Evolutionary conservation across 805 yeast genomes (phyloP), one percentile per base, ranked within the genome.

Genomic region (Candida methanosorbosa): DNA sequence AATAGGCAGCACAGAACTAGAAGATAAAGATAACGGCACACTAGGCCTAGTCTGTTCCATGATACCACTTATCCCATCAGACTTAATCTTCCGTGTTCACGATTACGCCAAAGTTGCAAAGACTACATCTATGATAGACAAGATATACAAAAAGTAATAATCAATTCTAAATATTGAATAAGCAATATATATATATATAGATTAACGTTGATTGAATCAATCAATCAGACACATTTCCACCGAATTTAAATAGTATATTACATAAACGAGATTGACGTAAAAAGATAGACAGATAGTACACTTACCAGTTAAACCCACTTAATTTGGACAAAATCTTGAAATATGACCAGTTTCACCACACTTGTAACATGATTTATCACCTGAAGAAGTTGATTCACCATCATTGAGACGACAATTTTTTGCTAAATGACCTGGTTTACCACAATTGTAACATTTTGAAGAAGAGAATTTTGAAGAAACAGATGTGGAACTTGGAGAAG

Each of bases 71-170:
- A n/a, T n/a, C n/a, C n/a, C n/a, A n/a, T n/a, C n/a, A n/a, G n/a
- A n/a, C n/a, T n/a, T n/a, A n/a, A n/a, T n/a, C n/a, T n/a, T 90
- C 1, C 64, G 98, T 30, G 95, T 88, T 4, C 98, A 90, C 54
- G 94, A 90, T 54, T 83, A 80, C 25, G 64, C 59, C 40, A 80
- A 72, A 38, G 75, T 61, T 41, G 57, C 52, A 26, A 75, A 78
- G 42, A 72, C 70, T 11, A 56, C 75, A 16, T 56, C 63, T 18
- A 64, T 81, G 43, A 85, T 86, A 4, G 95, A 88, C 59, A 87
- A 88, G 0, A 64, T 84, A 24, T 81, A 81, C 49, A 66, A 70
- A 30, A 28, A 28, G 12, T 28, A 28, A 21, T n/a, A n/a, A n/a
- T n/a, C n/a, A n/a, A n/a, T n/a, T n/a, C n/a, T n/a, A n/a, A n/a